A percentile compares a stretch with the other conserved stretches of the same genome.
phyloP scores from a whole-genome alignment of 2,329 filamentous ascomycete genomes.

The Trichoderma sp. region DNA sequence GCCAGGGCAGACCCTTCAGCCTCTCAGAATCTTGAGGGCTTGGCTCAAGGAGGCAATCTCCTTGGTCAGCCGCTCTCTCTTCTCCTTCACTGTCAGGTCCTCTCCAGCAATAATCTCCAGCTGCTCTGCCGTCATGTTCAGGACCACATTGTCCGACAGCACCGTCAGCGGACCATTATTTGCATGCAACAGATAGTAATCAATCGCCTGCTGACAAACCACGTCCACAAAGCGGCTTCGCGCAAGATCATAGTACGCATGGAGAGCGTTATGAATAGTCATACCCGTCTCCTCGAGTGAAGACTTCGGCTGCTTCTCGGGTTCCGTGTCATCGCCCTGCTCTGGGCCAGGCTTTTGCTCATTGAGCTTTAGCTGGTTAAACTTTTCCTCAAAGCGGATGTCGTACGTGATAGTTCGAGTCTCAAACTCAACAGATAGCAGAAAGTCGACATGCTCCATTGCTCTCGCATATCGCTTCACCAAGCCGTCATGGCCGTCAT shows the following conservation, averaged over 20 bases:
- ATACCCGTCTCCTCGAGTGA: conserved; percentile 38
- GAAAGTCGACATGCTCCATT: conserved; percentile 48
- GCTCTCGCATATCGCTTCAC: conserved; percentile 45
- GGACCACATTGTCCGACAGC: conserved; percentile 52
- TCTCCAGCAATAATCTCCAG: conserved; percentile 60
- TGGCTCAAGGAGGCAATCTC: conserved; percentile 47
- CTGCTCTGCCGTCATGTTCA: conserved; percentile 45
- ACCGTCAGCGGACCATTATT: conserved; percentile 50
- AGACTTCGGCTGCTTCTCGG: neutral
- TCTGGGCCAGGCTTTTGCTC: neutral
- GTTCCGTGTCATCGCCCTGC: neutral
- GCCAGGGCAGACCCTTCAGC: neutral
- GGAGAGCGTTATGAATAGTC: conserved; percentile 59
- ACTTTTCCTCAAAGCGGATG: conserved; percentile 21
- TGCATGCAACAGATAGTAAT: conserved; percentile 52
- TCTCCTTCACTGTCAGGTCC: conserved; percentile 23
- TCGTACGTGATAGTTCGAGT: conserved; percentile 28
- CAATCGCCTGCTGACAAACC: conserved; percentile 57
- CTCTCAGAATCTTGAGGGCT: conserved; percentile 31
- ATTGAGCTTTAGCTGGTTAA: conserved; percentile 23
- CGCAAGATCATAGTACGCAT: conserved; percentile 61
- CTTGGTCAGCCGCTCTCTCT: conserved; percentile 40
- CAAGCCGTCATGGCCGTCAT: conserved; percentile 33
- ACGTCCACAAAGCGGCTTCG: conserved; percentile 62
- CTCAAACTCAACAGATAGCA: conserved; percentile 40